Conservation (phyloP, 2,329 filamentous ascomycete species). For the Aspergillus melleus region DNA sequence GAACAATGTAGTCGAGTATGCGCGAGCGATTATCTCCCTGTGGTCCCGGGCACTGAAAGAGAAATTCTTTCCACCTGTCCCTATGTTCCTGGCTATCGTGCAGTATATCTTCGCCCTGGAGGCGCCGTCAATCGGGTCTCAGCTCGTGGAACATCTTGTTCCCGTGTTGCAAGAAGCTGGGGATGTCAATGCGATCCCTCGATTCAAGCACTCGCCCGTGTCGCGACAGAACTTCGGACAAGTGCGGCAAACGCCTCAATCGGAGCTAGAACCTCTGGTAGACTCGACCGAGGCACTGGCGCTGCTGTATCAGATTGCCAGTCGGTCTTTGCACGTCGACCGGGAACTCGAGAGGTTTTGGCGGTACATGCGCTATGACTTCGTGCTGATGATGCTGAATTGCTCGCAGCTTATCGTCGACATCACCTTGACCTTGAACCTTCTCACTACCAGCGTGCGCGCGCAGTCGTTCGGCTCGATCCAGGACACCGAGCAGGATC, state of each 20-base stretch:
- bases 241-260: slow-evolving; percentile 41
- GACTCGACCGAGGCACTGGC: slow-evolving; percentile 56
- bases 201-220: slow-evolving; percentile 47
- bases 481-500: slow-evolving; percentile 37
- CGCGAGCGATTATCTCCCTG: slow-evolving; percentile 51
- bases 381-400: slow-evolving; percentile 60
- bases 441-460: slow-evolving; percentile 58
- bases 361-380: slow-evolving; percentile 56
- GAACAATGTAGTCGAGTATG: slow-evolving; percentile 51
- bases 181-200: slow-evolving; percentile 57
- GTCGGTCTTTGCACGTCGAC: slow-evolving; percentile 46
- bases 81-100: slow-evolving; percentile 43
- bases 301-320: slow-evolving; percentile 55
- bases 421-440: slow-evolving; percentile 54
- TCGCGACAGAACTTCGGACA: slow-evolving; percentile 41
- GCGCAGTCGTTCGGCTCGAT: slow-evolving; percentile 57
- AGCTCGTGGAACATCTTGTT: slow-evolving; percentile 39
- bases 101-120: slow-evolving; percentile 43
- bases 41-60: slow-evolving; percentile 60
- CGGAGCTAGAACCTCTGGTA: slow-evolving; percentile 49
- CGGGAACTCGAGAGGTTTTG: slow-evolving; percentile 53
- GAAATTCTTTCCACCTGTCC: slow-evolving; percentile 48
- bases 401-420: slow-evolving; percentile 58
- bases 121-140: slow-evolving; percentile 34
- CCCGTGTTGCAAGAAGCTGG: slow-evolving; percentile 46